A percentile compares a stretch with the other conserved stretches of the same genome.
Conservation (phyloP, 2,329 filamentous ascomycete genomes). For the Ophiostoma tasmaniense region DNA sequence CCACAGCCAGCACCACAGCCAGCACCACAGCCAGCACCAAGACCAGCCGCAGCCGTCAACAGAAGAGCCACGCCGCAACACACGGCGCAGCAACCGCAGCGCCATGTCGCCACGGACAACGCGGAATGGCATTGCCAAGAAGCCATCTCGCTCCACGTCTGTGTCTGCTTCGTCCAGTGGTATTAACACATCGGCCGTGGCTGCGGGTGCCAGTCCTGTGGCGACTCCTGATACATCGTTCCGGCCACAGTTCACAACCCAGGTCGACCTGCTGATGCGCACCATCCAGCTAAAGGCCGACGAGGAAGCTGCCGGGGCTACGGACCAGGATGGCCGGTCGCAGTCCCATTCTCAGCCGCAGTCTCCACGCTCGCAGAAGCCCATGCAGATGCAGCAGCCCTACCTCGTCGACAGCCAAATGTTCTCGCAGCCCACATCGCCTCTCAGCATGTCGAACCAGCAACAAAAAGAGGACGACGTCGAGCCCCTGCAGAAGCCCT, state of each 20-base stretch:
- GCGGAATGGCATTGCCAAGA: not conserved
- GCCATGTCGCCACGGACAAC: not conserved
- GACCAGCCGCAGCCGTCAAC: not conserved
- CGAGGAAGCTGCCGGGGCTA: constrained; percentile 22
- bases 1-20: not conserved
- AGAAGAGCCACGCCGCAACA: not conserved
- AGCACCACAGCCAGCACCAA: not conserved
- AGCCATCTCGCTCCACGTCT: not conserved
- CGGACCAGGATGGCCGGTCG: constrained; percentile 31
- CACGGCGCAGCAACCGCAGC: not conserved
- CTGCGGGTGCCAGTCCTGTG: constrained; percentile 24
- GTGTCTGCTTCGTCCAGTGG: not conserved
- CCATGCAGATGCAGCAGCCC: not conserved
- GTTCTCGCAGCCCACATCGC: not conserved
- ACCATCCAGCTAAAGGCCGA: constrained; percentile 65
- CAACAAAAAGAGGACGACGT: constrained; percentile 5
- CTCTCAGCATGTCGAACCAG: not conserved
- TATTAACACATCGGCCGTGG: constrained; percentile 28
- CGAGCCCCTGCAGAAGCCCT: constrained; percentile 19
- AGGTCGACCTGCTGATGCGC: constrained; percentile 82
- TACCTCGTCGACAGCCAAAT: not conserved
- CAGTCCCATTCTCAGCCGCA: not conserved
- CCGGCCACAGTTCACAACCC: constrained; percentile 59
- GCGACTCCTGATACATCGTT: constrained; percentile 23
- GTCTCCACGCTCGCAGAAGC: not conserved